phyloP scores from a whole-genome alignment of 306 rosid species.

The Carpinus fangiana region DNA sequence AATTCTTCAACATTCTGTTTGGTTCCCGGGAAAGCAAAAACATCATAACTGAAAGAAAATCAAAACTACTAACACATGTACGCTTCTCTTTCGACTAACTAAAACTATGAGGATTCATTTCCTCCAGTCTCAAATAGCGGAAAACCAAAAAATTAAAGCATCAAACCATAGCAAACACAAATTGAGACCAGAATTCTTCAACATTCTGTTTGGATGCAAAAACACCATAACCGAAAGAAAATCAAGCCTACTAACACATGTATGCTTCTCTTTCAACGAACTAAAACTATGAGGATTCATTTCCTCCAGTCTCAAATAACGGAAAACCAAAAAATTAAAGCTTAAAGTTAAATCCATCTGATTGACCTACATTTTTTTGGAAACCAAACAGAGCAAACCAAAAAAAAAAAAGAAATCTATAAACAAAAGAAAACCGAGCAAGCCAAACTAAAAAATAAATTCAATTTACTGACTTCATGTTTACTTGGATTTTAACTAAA shows the following conservation, averaged over 20 bases:
- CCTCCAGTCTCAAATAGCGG: not conserved
- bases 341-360: not conserved
- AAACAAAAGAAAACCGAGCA: not conserved
- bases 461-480: too few relatives aligned
- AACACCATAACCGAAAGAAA: not conserved
- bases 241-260: not conserved
- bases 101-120: not conserved
- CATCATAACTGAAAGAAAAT: not conserved
- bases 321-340: not conserved
- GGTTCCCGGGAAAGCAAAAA: not conserved
- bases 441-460: too few relatives aligned
- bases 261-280: not conserved
- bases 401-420: not conserved
- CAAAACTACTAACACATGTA: not conserved
- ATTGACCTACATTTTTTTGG: not conserved
- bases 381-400: slow-evolving; percentile 8
- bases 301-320: not conserved
- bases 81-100: not conserved
- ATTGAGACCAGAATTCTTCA: too few relatives aligned
- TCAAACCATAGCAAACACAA: too few relatives aligned
- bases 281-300: not conserved
- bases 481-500: too few relatives aligned
- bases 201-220: not conserved
- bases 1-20: not conserved
- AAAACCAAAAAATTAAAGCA: not conserved